phyloP scores from a whole-genome alignment of 148 eudicot species.

The Silene latifolia region DNA sequence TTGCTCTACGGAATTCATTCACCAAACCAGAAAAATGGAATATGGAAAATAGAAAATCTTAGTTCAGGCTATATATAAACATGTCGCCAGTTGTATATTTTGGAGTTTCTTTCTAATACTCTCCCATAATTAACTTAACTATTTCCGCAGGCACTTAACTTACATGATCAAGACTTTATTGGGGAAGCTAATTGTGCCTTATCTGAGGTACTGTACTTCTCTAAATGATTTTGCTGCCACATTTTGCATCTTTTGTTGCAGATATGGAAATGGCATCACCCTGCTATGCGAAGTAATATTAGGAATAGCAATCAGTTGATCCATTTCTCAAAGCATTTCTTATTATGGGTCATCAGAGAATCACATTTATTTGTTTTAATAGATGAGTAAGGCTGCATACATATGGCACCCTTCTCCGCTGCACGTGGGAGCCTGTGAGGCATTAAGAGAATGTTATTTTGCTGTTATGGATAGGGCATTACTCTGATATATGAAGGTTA shows the following conservation, averaged over 20 bases:
- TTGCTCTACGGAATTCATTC: background rate
- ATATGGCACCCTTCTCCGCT: background rate
- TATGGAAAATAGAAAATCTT: background rate
- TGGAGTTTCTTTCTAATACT: background rate
- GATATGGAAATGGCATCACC: too few species aligned
- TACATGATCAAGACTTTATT: conserved; percentile 76
- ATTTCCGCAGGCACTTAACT: conserved; percentile 53
- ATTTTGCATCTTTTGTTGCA: background rate
- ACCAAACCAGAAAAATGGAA: background rate
- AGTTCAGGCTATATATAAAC: background rate
- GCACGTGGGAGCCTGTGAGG: too few species aligned
- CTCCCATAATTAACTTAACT: background rate
- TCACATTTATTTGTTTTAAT: background rate
- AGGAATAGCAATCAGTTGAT: too few species aligned
- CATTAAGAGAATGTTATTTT: too few species aligned
- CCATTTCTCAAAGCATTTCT: too few species aligned
- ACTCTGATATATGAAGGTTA: background rate
- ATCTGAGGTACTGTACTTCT: conserved; percentile 56
- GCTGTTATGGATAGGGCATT: background rate
- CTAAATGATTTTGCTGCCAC: background rate
- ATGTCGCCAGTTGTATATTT: background rate
- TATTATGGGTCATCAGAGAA: too few species aligned
- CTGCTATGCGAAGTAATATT: too few species aligned
- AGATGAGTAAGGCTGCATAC: background rate
- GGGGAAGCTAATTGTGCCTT: conserved; percentile 80